These are phyloP conservation scores for Paralagenidium karlingii DNA, from an alignment of 352 stramenopile species.

Conservation along the genomic window DNA sequence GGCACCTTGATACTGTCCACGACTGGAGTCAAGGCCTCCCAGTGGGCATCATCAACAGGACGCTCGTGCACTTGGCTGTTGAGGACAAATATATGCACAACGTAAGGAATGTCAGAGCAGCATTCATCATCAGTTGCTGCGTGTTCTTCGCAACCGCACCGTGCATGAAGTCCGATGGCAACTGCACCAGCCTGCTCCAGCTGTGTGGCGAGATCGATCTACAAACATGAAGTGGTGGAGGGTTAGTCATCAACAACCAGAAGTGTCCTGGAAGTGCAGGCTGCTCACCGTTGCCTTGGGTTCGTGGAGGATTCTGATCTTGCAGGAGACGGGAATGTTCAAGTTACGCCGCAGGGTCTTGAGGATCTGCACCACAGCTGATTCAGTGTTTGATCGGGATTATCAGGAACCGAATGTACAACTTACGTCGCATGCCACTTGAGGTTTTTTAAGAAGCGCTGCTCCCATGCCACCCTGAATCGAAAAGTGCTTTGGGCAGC, in stretches of 20 bases:
- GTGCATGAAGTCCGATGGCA: constrained; percentile 60
- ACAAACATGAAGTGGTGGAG: too few relatives aligned
- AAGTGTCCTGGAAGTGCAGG: neutral
- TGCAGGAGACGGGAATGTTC: constrained; percentile 77
- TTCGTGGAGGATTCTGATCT: constrained; percentile 72
- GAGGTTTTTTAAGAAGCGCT: constrained; percentile 78
- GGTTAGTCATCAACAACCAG: neutral
- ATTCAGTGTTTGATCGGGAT: neutral
- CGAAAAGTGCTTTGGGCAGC: constrained; percentile 91
- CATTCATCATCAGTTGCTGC: neutral
- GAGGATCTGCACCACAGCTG: constrained; percentile 29
- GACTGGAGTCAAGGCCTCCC: constrained; percentile 50
- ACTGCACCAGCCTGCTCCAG: constrained; percentile 50
- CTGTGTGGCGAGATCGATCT: constrained; percentile 54
- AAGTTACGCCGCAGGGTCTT: constrained; percentile 71
- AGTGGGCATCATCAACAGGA: constrained; percentile 51
- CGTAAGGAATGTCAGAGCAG: neutral
- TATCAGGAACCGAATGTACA: neutral
- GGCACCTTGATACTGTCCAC: constrained; percentile 64
- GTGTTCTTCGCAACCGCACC: too few relatives aligned
- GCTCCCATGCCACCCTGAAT: constrained; percentile 87
- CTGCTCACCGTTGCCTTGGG: constrained; percentile 50
- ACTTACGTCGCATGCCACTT: constrained; percentile 73
- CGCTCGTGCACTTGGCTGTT: constrained; percentile 55
- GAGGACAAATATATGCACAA: constrained; percentile 2